Evolutionary conservation across 768 basidiomycete species (phyloP).

Genomic region (Boletus subcaerulescens): DNA sequence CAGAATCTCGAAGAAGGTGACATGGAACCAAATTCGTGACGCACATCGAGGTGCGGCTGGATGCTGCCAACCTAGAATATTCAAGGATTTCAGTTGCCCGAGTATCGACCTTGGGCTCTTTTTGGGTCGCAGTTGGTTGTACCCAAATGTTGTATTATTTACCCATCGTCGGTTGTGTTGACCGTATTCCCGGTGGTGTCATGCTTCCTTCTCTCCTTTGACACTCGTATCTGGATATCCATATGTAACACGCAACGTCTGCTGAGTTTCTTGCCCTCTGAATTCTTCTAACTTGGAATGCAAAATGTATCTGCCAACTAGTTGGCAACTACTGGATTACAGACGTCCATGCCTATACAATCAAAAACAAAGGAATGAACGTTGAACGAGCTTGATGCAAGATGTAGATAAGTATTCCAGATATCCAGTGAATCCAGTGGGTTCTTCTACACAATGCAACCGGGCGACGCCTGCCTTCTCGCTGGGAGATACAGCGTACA

Average conservation of each 20-base stretch:
- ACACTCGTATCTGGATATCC: slow-evolving; percentile 2
- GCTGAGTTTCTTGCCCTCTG: not conserved
- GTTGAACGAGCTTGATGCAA: not conserved
- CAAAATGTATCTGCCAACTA: not conserved
- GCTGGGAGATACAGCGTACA: not conserved
- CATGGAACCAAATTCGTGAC: slow-evolving; percentile 26
- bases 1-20: slow-evolving; percentile 38
- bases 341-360: not conserved
- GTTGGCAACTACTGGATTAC: not conserved
- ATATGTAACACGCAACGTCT: slow-evolving; percentile 8
- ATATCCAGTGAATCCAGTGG: not conserved
- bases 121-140: slow-evolving; percentile 5
- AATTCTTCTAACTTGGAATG: not conserved
- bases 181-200: slow-evolving; percentile 11
- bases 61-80: slow-evolving; percentile 8
- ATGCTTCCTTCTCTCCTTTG: not conserved
- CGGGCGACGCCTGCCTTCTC: not conserved
- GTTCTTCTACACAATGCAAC: not conserved
- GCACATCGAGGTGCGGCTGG: slow-evolving; percentile 3
- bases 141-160: slow-evolving; percentile 24
- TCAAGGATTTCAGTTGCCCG: slow-evolving; percentile 12
- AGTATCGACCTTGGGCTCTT: slow-evolving; percentile 2
- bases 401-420: slow-evolving; percentile 3
- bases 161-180: slow-evolving; percentile 18
- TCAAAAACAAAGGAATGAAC: slow-evolving; percentile 4